A percentile compares a stretch with the other conserved stretches of the same genome.
Conservation (phyloP, 1,139 yeast genomes). For the Taphrina populina region DNA sequence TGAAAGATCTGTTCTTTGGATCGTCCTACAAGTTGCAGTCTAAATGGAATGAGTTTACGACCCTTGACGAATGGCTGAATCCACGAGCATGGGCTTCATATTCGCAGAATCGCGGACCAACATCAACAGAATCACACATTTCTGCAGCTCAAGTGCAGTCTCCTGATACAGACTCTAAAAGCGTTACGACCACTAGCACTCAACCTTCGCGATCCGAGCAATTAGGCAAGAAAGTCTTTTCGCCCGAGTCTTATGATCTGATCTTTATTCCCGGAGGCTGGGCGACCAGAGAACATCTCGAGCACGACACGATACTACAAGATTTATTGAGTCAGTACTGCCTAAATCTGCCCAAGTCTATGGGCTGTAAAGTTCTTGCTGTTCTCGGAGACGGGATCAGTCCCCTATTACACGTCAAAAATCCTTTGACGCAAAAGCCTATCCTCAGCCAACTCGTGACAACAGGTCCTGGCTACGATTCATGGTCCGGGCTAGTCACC, state of each 20-base stretch:
- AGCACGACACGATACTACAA: constrained; percentile 22
- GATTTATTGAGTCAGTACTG: constrained; percentile 10
- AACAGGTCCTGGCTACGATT: constrained; percentile 26
- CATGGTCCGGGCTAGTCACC: constrained; percentile 23
- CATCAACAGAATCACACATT: neutral
- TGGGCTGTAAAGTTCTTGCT: constrained; percentile 25
- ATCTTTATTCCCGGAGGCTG: constrained; percentile 23
- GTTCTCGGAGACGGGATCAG: constrained; percentile 27
- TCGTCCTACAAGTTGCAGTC: constrained; percentile 7
- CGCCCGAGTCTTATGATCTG: constrained; percentile 21
- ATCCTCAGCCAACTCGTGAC: constrained; percentile 8
- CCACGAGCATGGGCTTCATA: constrained; percentile 30
- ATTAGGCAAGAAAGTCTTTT: too few species aligned
- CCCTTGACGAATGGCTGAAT: constrained; percentile 25
- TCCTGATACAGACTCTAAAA: neutral
- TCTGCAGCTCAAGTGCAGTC: neutral
- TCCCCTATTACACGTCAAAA: constrained; percentile 15
- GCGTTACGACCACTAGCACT: neutral
- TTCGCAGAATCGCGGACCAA: too few species aligned
- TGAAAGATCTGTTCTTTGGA: constrained; percentile 18
- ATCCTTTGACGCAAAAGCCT: constrained; percentile 24
- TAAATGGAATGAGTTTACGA: constrained; percentile 16
- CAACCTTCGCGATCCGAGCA: too few species aligned
- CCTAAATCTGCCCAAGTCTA: constrained; percentile 3
- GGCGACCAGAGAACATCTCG: constrained; percentile 22